phyloP scores from a whole-genome alignment of 31 red algal species.

The Asparagopsis taxiformis region DNA sequence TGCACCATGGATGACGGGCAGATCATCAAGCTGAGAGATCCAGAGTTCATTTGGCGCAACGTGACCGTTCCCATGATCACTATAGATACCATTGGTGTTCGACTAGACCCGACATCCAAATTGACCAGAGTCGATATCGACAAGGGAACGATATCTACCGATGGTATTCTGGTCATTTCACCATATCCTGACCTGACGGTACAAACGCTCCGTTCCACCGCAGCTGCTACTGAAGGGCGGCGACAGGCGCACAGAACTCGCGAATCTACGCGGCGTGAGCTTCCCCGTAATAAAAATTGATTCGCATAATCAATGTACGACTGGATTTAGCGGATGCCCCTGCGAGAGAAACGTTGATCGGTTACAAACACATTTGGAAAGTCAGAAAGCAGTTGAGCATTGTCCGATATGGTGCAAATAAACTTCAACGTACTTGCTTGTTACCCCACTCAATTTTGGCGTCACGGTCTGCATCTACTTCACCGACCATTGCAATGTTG shows the following conservation, averaged over 20 bases:
- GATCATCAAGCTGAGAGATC: slow-evolving; percentile 21
- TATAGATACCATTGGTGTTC: slow-evolving; percentile 19
- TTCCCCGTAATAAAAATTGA: too few species aligned
- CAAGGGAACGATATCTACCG: slow-evolving; percentile 1
- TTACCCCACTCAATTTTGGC: slow-evolving; percentile 38
- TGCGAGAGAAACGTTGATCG: too few species aligned
- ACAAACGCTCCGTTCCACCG: neutral
- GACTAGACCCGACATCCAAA: neutral
- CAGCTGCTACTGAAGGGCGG: neutral
- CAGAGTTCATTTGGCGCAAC: slow-evolving; percentile 15
- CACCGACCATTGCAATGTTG: slow-evolving; percentile 70
- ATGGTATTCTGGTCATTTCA: slow-evolving; percentile 7
- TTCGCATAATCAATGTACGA: too few species aligned
- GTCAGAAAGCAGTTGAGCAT: too few species aligned
- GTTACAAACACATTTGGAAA: too few species aligned
- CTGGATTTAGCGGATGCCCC: too few species aligned
- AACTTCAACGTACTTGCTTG: slow-evolving; percentile 23
- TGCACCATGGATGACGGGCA: slow-evolving; percentile 9
- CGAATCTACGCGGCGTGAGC: too few species aligned
- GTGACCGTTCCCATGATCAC: slow-evolving; percentile 26
- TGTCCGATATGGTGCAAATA: too few species aligned
- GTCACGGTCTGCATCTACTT: slow-evolving; percentile 58
- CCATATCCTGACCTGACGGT: too few species aligned
- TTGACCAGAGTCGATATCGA: slow-evolving; percentile 30
- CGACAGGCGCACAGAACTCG: too few species aligned